Evolutionary conservation across 768 basidiomycete species (phyloP), one percentile per base, ranked within the genome.

Genomic region (Psilocybe azurescens): DNA sequence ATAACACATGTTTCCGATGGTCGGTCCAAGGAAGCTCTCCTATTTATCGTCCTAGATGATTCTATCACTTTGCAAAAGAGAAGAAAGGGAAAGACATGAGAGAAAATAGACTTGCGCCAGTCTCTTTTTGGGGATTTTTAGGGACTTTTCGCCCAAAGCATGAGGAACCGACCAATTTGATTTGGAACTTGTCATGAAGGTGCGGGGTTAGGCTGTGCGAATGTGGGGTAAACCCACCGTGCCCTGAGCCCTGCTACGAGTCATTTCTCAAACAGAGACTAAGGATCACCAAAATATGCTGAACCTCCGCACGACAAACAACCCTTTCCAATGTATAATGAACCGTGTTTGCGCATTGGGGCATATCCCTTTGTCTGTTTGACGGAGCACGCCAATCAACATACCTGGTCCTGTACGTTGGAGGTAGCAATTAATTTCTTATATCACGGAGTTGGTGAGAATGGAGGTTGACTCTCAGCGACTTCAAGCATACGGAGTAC

Each of bases 201-300:
- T 44, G 41, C 41, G 41, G 41, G 55, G 61, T 53, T 61, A 28
- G 51, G 41, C 61, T 62, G 39, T 53, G 56, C 33, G 41, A 38
- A 33, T 57, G 61, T 54, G 61, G 61, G 61, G 61, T 58, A 62
- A 54, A 53, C 36, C 47, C 48, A 57, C 61, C 50, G 53, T 41
- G 55, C 46, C 39, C 47, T 53, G 53, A 61, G 32, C 56, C 51
- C 61, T 39, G 38, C 7, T 9, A 14, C 54, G 36, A 44, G 55
- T 57, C 55, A 14, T 9, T 39, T 39, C 14, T 39, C 38, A 39
- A 39, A 39, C 7, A 3, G 8, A 14, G 38, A 39, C 38, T 39
- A 14, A 14, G 38, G 38, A 39, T 9, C 38, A 39, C 47, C 46
- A 28, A 49, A 49, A 14, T 30, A 30, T 18, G 30, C 20, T 11